Evolutionary conservation across 75 land plant genomes (phyloP).

Genomic region (Larix kaempferi): DNA sequence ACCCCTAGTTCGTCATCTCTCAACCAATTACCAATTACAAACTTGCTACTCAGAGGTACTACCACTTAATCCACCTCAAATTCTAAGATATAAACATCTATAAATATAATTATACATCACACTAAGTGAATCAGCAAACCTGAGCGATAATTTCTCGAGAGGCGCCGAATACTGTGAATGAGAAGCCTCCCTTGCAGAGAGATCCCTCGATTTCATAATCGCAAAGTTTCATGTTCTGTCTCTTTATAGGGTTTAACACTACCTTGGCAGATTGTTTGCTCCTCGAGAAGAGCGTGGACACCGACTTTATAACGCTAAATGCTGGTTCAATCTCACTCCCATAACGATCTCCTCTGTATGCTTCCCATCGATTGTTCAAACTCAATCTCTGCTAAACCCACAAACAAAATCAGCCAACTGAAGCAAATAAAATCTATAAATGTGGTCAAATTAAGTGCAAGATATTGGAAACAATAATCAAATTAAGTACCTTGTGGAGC

Average conservation of each 20-base stretch:
- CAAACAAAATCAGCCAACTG: background rate
- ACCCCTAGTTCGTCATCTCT: too few relatives aligned
- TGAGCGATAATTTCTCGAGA: constrained; percentile 18
- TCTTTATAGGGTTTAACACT: background rate
- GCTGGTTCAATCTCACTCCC: background rate
- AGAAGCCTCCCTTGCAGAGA: background rate
- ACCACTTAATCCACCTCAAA: too few relatives aligned
- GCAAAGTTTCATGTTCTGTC: background rate
- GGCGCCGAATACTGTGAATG: constrained; percentile 13
- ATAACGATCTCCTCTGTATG: background rate
- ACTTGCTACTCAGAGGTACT: too few relatives aligned
- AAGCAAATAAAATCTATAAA: background rate
- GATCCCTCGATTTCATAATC: constrained; percentile 1
- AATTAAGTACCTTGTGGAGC: constrained; percentile 20
- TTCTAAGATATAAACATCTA: too few relatives aligned
- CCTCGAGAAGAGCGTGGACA: background rate
- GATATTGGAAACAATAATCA: too few relatives aligned
- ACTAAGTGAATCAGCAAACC: constrained; percentile 13
- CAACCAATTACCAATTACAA: too few relatives aligned
- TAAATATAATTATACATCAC: too few relatives aligned
- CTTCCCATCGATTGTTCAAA: constrained; percentile 25
- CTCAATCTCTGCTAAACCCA: constrained; percentile 19
- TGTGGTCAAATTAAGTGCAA: background rate
- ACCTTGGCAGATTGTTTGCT: background rate
- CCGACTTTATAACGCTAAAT: constrained; percentile 4